Percentiles rank a stretch among this genome's conserved stretches.
These are phyloP conservation scores for Epichloe bromicola DNA, from an alignment of 2,329 filamentous ascomycete genomes.

Conservation along the genomic window DNA sequence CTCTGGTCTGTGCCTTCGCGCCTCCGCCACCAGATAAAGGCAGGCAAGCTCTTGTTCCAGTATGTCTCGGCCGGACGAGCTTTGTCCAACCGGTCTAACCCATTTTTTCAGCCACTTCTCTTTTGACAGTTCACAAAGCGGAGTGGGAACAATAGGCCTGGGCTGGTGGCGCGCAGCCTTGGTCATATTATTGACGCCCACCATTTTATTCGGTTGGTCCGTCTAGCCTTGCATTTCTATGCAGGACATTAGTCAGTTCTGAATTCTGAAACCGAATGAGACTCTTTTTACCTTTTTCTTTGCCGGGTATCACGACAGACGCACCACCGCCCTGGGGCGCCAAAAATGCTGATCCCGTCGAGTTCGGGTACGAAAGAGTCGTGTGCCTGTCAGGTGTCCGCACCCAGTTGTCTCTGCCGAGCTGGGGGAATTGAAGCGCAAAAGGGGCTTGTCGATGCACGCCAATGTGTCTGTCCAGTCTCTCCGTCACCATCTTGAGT, in stretches of 20 bases:
- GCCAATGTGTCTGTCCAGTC: no score
- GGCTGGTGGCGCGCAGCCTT: neutral
- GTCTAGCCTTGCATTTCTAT: neutral
- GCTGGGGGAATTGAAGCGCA: no score
- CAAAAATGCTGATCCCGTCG: no score
- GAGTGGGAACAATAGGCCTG: conserved; percentile 2
- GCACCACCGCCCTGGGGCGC: no score
- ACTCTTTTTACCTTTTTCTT: no score
- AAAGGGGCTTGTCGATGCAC: no score
- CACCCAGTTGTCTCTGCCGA: no score
- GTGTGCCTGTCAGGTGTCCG: no score
- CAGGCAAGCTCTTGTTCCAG: neutral
- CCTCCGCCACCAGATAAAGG: neutral
- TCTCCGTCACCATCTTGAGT: no score
- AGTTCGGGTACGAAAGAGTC: no score
- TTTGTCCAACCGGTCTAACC: neutral
- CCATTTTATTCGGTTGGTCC: neutral
- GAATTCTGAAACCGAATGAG: conserved; percentile 3
- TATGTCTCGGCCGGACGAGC: neutral
- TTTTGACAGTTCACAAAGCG: neutral
- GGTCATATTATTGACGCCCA: neutral
- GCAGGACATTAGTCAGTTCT: conserved; percentile 5
- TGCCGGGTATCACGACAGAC: no score
- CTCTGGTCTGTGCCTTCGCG: neutral
- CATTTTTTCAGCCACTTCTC: neutral